Evolutionary conservation across 345 rosid species (phyloP).

Genomic region (Populus simonii): DNA sequence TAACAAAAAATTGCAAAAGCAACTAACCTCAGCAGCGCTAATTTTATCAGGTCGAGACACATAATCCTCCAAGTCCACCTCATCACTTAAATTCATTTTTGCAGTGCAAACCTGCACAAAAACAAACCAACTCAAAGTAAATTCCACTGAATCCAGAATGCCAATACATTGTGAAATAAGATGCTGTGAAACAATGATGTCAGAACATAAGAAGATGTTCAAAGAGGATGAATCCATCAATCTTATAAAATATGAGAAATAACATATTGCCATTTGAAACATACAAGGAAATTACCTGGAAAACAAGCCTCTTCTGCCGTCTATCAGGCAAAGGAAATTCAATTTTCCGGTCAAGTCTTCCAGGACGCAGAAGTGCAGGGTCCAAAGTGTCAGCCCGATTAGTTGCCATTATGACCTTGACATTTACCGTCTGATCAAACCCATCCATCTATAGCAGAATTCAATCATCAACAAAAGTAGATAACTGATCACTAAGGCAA

Average conservation of each 20-base stretch:
- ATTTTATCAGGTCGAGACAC: slow-evolving; percentile 98
- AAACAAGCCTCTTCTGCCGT: slow-evolving; percentile 98
- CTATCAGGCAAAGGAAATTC: slow-evolving; percentile 97
- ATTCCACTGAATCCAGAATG: neutral
- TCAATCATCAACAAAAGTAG: slow-evolving; percentile 18
- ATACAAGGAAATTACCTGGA: slow-evolving; percentile 50
- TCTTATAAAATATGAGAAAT: neutral
- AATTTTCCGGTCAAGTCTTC: slow-evolving; percentile 91
- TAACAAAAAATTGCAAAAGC: slow-evolving; percentile 8
- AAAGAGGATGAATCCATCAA: neutral
- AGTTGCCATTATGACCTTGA: slow-evolving; percentile 97
- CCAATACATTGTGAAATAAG: neutral
- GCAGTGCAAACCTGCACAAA: slow-evolving; percentile 87
- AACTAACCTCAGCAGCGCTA: slow-evolving; percentile 97
- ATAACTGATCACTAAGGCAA: neutral
- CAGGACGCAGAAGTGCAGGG: slow-evolving; percentile 98
- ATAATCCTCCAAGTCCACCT: slow-evolving; percentile 98
- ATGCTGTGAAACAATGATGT: neutral
- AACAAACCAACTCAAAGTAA: neutral
- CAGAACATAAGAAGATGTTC: neutral
- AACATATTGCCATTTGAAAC: neutral
- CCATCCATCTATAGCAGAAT: slow-evolving; percentile 65
- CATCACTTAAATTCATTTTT: slow-evolving; percentile 94
- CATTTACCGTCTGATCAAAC: slow-evolving; percentile 94
- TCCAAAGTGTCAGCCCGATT: slow-evolving; percentile 96